A percentile compares a stretch with the other conserved stretches of the same genome.
These are phyloP conservation scores for Bathelium albidoporum DNA, from an alignment of 495 filamentous ascomycete genomes.

Conservation along the genomic window DNA sequence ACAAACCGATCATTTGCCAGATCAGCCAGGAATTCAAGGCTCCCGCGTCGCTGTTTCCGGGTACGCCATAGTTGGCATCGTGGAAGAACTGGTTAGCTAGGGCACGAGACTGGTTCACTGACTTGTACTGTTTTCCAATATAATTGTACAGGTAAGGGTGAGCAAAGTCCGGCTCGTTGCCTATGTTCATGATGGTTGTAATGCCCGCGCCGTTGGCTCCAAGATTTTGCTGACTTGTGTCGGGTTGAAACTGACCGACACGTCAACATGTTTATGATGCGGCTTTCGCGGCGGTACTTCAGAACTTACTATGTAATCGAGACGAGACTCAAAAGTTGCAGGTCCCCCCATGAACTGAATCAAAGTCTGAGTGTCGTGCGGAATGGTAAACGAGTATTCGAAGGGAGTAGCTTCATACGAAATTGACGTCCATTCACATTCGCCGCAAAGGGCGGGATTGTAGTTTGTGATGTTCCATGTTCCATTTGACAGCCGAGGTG, in stretches of 20 bases:
- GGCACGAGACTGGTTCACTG: conserved; percentile 19
- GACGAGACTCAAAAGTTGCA: conserved; percentile 22
- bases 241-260: conserved; percentile 18
- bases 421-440: conserved; percentile 24
- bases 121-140: conserved; percentile 27
- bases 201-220: conserved; percentile 27
- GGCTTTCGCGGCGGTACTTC: neutral
- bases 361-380: conserved; percentile 27
- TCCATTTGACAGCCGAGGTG: conserved; percentile 24
- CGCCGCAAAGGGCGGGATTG: conserved; percentile 26
- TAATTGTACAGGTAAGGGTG: conserved; percentile 32
- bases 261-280: neutral
- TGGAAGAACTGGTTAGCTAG: conserved; percentile 27
- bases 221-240: conserved; percentile 22
- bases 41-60: conserved; percentile 31
- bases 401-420: conserved; percentile 27
- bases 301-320: conserved; percentile 22
- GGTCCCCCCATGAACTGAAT: conserved; percentile 31
- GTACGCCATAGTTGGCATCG: conserved; percentile 24
- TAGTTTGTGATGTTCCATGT: conserved; percentile 22
- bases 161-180: conserved; percentile 30
- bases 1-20: conserved; percentile 31
- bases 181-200: conserved; percentile 28
- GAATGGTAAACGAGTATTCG: conserved; percentile 28
- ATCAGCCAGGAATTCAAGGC: conserved; percentile 28